Evolutionary conservation across 371 early-diverging fungal genomes (phyloP).

Genomic region (Lichtheimia corymbifera): DNA sequence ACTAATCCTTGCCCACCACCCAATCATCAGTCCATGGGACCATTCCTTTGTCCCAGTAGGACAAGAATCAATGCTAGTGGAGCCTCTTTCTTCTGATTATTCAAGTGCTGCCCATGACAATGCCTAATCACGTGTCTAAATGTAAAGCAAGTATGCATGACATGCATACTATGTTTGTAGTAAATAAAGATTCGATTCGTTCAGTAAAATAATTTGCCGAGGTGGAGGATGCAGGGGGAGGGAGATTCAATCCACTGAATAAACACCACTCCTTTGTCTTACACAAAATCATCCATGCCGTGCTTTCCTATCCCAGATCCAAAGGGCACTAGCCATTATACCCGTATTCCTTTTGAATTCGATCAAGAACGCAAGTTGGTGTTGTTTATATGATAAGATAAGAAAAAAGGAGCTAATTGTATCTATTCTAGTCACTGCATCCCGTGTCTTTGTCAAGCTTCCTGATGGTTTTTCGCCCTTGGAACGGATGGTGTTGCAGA

Average conservation of each 20-base stretch:
- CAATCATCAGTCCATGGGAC: no score
- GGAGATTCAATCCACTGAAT: neutral
- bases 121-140: no score
- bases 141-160: no score
- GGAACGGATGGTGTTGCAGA: slow-evolving; percentile 47
- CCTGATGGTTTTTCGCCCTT: slow-evolving; percentile 42
- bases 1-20: no score
- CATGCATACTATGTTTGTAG: neutral
- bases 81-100: no score
- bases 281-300: neutral
- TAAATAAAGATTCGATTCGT: neutral
- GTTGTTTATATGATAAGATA: no score
- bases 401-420: neutral
- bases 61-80: no score
- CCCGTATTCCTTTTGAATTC: slow-evolving; percentile 37
- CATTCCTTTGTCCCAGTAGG: no score
- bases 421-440: slow-evolving; percentile 34
- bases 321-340: slow-evolving; percentile 24
- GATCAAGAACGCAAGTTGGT: slow-evolving; percentile 38
- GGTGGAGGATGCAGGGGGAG: neutral
- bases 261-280: neutral
- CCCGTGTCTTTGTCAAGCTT: slow-evolving; percentile 38
- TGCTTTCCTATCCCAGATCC: slow-evolving; percentile 19
- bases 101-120: no score
- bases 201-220: neutral